Evolutionary conservation across 148 eudicot genomes (phyloP), one percentile per base, ranked within the genome.

Genomic region (Rhododendron williamsianum): DNA sequence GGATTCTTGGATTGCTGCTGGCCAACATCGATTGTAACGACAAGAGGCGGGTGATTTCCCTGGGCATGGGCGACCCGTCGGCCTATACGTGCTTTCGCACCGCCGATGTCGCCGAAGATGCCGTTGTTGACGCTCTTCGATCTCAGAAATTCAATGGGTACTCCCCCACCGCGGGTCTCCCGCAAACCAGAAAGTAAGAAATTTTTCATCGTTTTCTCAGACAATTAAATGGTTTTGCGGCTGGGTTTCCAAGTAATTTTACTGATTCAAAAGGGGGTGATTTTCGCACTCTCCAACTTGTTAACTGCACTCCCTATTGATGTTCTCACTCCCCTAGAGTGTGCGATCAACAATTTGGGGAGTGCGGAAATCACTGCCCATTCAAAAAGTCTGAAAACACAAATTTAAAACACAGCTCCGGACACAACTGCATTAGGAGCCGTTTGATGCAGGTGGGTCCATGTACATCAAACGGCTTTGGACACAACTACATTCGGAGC

Each of bases 51-150:
- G 89, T 92, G 4, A 94, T 97, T 67, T 95, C 98, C 1, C 81
- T 97, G 23, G 99, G 98, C 0, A 94, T 97, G 90, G 99, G 99
- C 0, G 99, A 97, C 86, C 99, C 99, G 2, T 89, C 99, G 0
- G 92, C 91, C 4, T 91, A 92, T 87, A 89, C 95, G 0, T 97
- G 99, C 86, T 97, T 94, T 52, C 90, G 85, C 4, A 91, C 99
- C 3, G 85, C 91, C 38, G 46, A 86, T 38, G 86, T 81, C 11
- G 92, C 92, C 33, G 58, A 89, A 51, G 88, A 93, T 16, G 95
- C 98, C 45, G 97, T 95, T 1, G 83, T 87, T 36, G 87, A 91
- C 23, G 23, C 93, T 3, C 87, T 97, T 25, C 87, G 83, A 2
- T 93, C 95, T 3, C 76, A 89, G 9, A 83, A 86, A 23, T 97